Conservation (phyloP, 2,329 filamentous ascomycete genomes). For the Epichloe bromicola region DNA sequence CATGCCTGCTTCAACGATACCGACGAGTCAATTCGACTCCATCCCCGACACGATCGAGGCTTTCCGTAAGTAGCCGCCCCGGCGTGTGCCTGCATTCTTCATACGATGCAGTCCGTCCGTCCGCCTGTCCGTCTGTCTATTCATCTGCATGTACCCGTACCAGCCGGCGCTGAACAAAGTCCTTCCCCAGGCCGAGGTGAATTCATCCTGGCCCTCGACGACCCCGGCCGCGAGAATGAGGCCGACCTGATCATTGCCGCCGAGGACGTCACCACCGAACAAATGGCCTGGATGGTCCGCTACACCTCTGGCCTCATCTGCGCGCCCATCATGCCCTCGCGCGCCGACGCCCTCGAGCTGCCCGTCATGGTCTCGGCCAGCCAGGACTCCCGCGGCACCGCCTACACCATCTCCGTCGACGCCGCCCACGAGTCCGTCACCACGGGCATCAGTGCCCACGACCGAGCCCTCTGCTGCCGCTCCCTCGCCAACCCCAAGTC, state of each 20-base stretch:
- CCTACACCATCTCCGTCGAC: conserved; percentile 87
- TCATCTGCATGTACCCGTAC: background rate
- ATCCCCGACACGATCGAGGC: conserved; percentile 52
- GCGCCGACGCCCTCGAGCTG: conserved; percentile 59
- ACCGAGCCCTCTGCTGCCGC: conserved; percentile 71
- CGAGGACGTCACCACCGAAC: conserved; percentile 66
- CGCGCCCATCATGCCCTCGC: conserved; percentile 61
- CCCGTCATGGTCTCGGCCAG: conserved; percentile 72
- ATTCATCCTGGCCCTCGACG: conserved; percentile 93
- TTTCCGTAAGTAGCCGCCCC: conserved; percentile 39
- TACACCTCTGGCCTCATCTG: conserved; percentile 86
- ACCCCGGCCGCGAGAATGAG: conserved; percentile 88
- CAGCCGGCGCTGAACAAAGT: conserved; percentile 1
- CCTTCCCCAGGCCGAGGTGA: conserved; percentile 53
- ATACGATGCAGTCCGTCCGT: background rate
- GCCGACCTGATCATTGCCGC: conserved; percentile 95
- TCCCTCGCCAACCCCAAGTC: conserved; percentile 57
- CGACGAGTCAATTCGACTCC: conserved; percentile 44
- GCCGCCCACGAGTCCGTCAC: conserved; percentile 58
- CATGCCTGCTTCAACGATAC: conserved; percentile 40
- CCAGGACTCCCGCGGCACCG: conserved; percentile 79
- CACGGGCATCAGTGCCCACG: conserved; percentile 83
- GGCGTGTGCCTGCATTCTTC: background rate
- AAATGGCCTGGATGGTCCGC: conserved; percentile 94
- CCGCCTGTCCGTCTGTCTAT: too few relatives aligned